Percentiles rank a stretch among this genome's conserved stretches.
Conservation (phyloP, 2,329 filamentous ascomycete genomes). For the Colletotrichum agaves region DNA sequence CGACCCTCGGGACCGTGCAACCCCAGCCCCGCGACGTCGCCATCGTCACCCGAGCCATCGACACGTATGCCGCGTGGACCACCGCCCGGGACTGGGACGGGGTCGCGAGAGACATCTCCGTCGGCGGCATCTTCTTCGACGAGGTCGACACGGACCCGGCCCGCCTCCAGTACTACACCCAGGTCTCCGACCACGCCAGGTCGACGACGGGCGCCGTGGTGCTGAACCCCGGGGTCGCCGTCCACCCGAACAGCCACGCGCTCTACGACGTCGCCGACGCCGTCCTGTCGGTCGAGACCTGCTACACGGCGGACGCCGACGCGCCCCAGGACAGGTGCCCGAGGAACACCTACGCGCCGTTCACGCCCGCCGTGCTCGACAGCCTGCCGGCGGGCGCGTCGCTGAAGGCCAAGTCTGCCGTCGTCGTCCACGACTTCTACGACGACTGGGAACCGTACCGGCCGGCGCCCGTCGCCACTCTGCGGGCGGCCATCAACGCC, state of each 20-base stretch:
- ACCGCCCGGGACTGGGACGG: not conserved
- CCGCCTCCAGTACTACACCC: conserved; percentile 8
- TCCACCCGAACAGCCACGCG: not conserved
- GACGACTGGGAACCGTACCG: conserved; percentile 2
- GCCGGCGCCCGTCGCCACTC: not conserved
- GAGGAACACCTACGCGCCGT: conserved; percentile 5
- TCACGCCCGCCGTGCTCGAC: not conserved
- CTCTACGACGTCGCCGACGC: conserved; percentile 7
- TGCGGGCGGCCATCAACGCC: conserved; percentile 2
- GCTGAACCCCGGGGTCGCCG: conserved; percentile 4
- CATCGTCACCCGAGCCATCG: not conserved
- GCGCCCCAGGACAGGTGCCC: conserved; percentile 15
- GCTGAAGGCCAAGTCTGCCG: conserved; percentile 1
- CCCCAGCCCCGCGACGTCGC: not conserved
- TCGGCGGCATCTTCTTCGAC: conserved; percentile 18
- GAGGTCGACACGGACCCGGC: conserved; percentile 13
- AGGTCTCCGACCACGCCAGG: conserved; percentile 3
- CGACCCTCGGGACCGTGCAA: conserved; percentile 13
- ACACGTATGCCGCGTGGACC: conserved; percentile 7
- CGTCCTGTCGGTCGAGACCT: not conserved
- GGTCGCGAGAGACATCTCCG: not conserved
- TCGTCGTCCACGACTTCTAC: conserved; percentile 14
- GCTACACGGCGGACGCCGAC: conserved; percentile 9
- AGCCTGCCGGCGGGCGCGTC: not conserved
- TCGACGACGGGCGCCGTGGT: not conserved